Conservation (phyloP, 2,329 filamentous ascomycete species). For the Cercospora nicotianae region DNA sequence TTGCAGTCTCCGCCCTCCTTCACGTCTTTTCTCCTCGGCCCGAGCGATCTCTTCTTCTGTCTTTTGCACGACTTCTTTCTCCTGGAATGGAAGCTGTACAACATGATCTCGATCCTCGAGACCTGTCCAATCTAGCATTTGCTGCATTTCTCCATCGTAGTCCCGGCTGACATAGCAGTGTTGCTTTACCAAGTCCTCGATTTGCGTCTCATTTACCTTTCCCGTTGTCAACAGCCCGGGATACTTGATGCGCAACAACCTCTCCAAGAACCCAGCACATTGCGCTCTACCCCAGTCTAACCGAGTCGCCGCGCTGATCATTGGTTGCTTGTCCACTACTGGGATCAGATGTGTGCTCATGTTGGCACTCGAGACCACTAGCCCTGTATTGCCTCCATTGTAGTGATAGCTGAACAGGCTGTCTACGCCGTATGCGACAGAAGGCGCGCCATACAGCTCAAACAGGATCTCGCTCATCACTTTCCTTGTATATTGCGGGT, state of each 20-base stretch:
- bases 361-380: conserved; percentile 89
- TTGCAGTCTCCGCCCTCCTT: conserved; percentile 85
- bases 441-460: conserved; percentile 89
- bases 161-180: conserved; percentile 87
- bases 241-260: conserved; percentile 88
- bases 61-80: conserved; percentile 87
- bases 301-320: conserved; percentile 80
- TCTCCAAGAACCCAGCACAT: conserved; percentile 84
- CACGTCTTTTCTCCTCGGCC: conserved; percentile 91
- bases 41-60: conserved; percentile 88
- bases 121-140: conserved; percentile 85
- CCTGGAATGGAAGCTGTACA: conserved; percentile 89
- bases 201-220: conserved; percentile 81
- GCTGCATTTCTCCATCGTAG: conserved; percentile 74
- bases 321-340: conserved; percentile 79
- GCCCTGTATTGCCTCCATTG: conserved; percentile 81
- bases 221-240: conserved; percentile 66
- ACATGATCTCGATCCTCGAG: conserved; percentile 86
- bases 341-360: conserved; percentile 95
- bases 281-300: conserved; percentile 95
- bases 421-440: conserved; percentile 90
- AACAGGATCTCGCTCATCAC: conserved; percentile 94
- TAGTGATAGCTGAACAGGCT: conserved; percentile 93
- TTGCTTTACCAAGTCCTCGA: conserved; percentile 80
- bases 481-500: conserved; percentile 78